These are phyloP conservation scores for Gracilaria caudata DNA, from an alignment of 23 red algal genomes.

Conservation along the genomic window DNA sequence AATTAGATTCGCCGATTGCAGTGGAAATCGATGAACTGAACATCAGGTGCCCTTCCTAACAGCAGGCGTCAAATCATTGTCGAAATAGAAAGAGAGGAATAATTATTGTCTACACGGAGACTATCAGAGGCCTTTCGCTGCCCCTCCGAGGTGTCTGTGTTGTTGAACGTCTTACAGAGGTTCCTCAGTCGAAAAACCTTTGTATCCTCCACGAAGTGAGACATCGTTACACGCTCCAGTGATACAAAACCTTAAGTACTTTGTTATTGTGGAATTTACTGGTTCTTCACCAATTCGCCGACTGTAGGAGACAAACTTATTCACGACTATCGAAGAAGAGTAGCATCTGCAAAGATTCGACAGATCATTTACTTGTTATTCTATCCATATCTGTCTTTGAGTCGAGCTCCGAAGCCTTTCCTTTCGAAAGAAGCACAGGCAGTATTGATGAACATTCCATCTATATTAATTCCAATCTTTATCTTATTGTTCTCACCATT, in stretches of 20 bases:
- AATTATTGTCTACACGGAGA: neutral
- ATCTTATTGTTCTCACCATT: neutral
- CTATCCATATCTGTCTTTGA: neutral
- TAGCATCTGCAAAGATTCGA: neutral
- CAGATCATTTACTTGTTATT: neutral
- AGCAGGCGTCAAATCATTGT: neutral
- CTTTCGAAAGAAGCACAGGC: neutral
- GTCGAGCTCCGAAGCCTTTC: neutral
- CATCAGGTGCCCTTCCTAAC: neutral
- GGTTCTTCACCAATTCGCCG: too few relatives aligned
- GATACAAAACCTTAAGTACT: too few relatives aligned
- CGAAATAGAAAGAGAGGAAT: neutral
- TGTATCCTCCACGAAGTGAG: too few relatives aligned
- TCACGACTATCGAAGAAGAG: neutral
- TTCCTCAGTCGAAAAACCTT: too few relatives aligned
- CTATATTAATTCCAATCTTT: neutral
- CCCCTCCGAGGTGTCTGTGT: neutral
- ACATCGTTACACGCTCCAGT: too few relatives aligned
- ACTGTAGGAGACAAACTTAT: too few relatives aligned
- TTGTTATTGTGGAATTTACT: too few relatives aligned
- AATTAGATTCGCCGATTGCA: neutral
- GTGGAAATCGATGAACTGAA: neutral
- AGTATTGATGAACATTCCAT: neutral
- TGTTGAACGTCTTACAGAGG: neutral
- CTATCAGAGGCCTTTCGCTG: neutral